Evolutionary conservation across 2,329 filamentous ascomycete genomes (phyloP).

Genomic region (Sordariomycetes sp.): DNA sequence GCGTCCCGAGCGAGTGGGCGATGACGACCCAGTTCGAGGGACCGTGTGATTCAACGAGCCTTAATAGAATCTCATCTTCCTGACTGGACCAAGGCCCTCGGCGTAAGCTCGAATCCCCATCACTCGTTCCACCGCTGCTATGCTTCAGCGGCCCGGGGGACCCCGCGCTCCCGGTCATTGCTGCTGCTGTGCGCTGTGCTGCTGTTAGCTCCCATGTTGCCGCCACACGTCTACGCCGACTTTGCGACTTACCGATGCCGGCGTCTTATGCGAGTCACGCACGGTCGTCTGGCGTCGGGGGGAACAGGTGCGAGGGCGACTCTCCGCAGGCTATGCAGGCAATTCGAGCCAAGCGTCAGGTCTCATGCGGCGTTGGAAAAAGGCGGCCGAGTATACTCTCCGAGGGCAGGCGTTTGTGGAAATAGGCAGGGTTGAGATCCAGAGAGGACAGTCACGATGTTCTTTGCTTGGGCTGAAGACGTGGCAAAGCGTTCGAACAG

Average conservation of each 20-base stretch:
- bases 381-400: neutral
- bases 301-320: neutral
- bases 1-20: conserved; percentile 60
- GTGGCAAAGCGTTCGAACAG: no score
- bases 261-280: neutral
- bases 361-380: neutral
- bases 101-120: neutral
- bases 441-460: neutral
- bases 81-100: conserved; percentile 73
- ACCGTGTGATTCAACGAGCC: conserved; percentile 60
- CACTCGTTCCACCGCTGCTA: neutral
- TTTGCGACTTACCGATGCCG: neutral
- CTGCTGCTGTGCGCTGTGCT: neutral
- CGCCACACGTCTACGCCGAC: neutral
- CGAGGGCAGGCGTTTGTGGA: neutral
- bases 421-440: neutral
- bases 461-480: no score
- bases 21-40: conserved; percentile 87
- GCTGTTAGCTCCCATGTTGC: neutral
- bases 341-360: neutral
- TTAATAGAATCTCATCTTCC: conserved; percentile 62
- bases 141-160: neutral
- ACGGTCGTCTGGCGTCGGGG: neutral
- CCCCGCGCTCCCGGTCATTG: neutral
- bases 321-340: neutral